These are phyloP conservation scores for Mikania micrantha DNA, from an alignment of 129 eudicot species.

Conservation along the genomic window DNA sequence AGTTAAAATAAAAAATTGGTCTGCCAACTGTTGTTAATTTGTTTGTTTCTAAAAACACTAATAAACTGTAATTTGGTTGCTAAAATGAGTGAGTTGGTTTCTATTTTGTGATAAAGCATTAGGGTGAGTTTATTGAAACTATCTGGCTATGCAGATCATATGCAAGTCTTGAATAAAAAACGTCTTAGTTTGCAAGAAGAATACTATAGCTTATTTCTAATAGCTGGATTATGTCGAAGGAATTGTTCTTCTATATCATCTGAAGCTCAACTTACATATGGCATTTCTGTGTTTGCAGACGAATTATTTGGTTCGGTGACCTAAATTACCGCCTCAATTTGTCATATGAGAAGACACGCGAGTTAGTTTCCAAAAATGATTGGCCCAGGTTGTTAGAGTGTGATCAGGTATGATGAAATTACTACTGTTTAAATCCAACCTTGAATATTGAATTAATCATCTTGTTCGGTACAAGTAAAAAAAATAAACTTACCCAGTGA, in stretches of 20 bases:
- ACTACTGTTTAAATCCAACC: neutral
- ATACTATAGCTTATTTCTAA: neutral
- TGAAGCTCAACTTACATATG: conserved; percentile 5
- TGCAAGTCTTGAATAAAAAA: neutral
- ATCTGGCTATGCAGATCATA: neutral
- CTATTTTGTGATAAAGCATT: neutral
- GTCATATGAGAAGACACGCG: conserved; percentile 65
- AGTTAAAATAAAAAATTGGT: neutral
- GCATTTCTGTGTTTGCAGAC: conserved; percentile 36
- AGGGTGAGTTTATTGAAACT: neutral
- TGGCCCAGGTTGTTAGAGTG: conserved; percentile 64
- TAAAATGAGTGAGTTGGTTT: neutral
- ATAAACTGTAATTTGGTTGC: neutral
- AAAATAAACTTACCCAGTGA: too few species aligned
- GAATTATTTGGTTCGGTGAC: conserved; percentile 94
- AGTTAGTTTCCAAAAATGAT: conserved; percentile 63
- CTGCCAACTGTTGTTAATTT: neutral
- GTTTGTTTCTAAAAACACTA: neutral
- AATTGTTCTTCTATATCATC: neutral
- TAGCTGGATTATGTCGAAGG: neutral
- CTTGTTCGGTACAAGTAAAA: neutral
- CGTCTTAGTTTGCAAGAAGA: neutral
- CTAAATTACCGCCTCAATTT: conserved; percentile 85
- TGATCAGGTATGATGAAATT: conserved; percentile 63
- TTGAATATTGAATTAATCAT: neutral